These are phyloP conservation scores for Geotrichum europaeum DNA, from an alignment of 1,139 yeast species.

Conservation along the genomic window DNA sequence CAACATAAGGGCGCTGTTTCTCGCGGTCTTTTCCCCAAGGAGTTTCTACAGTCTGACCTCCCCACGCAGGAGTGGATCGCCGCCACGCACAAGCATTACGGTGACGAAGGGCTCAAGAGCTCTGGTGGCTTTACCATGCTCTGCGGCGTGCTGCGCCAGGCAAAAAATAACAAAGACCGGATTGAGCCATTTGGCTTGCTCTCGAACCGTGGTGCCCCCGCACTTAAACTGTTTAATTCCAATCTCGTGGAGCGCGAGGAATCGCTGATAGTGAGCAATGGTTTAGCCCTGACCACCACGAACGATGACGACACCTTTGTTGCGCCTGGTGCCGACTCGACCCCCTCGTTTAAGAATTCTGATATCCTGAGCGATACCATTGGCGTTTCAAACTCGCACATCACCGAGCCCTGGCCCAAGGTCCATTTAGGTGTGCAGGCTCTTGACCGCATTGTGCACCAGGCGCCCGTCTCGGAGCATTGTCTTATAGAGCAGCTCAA, in stretches of 20 bases:
- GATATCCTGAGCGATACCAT: slow-evolving; percentile 34
- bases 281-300: neutral
- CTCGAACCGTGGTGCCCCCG: slow-evolving; percentile 26
- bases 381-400: slow-evolving; percentile 60
- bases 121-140: slow-evolving; percentile 84
- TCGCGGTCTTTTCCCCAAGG: slow-evolving; percentile 65
- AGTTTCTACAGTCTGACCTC: slow-evolving; percentile 43
- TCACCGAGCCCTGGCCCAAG: slow-evolving; percentile 67
- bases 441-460: slow-evolving; percentile 39
- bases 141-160: slow-evolving; percentile 53
- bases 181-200: slow-evolving; percentile 37
- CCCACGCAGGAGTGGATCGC: slow-evolving; percentile 45
- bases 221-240: slow-evolving; percentile 6
- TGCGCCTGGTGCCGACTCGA: neutral
- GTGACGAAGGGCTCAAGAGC: slow-evolving; percentile 34
- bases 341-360: neutral
- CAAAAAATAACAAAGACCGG: slow-evolving; percentile 31
- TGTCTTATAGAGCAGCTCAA: slow-evolving; percentile 49
- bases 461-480: slow-evolving; percentile 37
- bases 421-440: slow-evolving; percentile 47
- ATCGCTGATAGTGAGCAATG: neutral
- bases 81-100: slow-evolving; percentile 18
- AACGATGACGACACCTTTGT: neutral
- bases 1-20: slow-evolving; percentile 44
- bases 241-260: neutral